Conservation (phyloP, 2,329 filamentous ascomycete genomes). For the Dryadomyces quercivorus region DNA sequence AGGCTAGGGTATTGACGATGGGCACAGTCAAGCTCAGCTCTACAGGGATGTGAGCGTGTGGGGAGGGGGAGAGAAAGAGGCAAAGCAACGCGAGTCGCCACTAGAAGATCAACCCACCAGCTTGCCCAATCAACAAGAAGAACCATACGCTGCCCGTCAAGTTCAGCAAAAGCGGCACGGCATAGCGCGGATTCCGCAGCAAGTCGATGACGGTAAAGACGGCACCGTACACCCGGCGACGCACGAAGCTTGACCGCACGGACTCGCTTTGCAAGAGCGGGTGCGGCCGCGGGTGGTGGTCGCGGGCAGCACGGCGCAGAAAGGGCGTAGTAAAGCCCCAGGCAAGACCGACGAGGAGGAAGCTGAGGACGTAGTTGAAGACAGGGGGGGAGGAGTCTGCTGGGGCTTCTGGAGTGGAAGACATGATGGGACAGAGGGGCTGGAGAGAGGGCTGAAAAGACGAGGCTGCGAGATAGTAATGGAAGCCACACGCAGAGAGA, state of each 20-base stretch:
- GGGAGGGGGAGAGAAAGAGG: constrained; percentile 1
- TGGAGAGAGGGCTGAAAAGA: neutral
- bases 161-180: constrained; percentile 74
- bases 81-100: neutral
- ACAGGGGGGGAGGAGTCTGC: constrained; percentile 18
- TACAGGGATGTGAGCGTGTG: constrained; percentile 20
- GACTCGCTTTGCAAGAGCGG: constrained; percentile 37
- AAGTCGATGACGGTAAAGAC: constrained; percentile 70
- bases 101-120: constrained; percentile 46
- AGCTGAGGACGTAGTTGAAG: constrained; percentile 78
- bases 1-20: constrained; percentile 87
- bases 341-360: constrained; percentile 79
- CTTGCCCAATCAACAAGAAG: constrained; percentile 84
- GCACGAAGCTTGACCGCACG: constrained; percentile 46
- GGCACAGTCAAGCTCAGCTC: constrained; percentile 89
- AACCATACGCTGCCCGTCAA: constrained; percentile 94
- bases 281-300: constrained; percentile 54
- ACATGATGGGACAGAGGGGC: neutral
- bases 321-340: constrained; percentile 93
- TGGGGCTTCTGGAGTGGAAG: neutral
- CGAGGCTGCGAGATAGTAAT: neutral
- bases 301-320: constrained; percentile 72
- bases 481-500: neutral
- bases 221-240: constrained; percentile 47
- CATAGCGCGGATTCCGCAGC: constrained; percentile 70